Base-by-base conservation (phyloP, 192 early-diverging fungal species). In the Coemansia sp. region DNA sequence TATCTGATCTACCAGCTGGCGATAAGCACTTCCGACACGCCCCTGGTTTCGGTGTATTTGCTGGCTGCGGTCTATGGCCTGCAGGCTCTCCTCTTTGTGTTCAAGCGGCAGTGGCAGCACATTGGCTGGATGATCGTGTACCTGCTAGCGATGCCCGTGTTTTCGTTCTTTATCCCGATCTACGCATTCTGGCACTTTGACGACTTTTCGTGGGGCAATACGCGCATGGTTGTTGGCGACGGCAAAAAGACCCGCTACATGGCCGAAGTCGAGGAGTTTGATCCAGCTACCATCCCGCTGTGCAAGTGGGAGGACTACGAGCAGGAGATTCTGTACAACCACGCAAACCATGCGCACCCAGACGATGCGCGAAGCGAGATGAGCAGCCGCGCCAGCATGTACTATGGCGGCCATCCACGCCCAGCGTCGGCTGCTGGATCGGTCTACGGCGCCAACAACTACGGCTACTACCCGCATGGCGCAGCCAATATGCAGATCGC, bases 141-240 rank as follows among this genome's bases (percentile, higher is more conserved):
- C 64, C 91, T 98, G 57, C 69, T 97, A 50, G 94, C 96, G 10
- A 87, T 96, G 68, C 95, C 95, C 1, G 87, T 96, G 25, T 98
- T 96, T 67, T 88, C 89, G n/a, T 90, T 93, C 72, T 91, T 89
- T 56, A 88, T 93, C 56, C 92, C 91, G 30, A 69, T 95, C 34
- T 99, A 99, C 68, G 86, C 97, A 5, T 99, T 97, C 87, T 99
- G 98, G 98, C 95, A 97, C 86, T 96, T 98, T 85, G 98, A 99
- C 77, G 96, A 99, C 76, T 99, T 99, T 68, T 96, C 94, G 32
- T 99, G 97, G 97, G 97, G 96, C 72, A 97, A 95, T 77, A 99
- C 97, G 30, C 92, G 97, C 80, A 60, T 92, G 56, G 94, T 96
- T 8, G 86, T 94, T 17, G 91, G 93, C 70, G 91, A 92, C 49